Conservation (phyloP, 768 basidiomycete genomes). For the Phaeolepiota aurea region DNA sequence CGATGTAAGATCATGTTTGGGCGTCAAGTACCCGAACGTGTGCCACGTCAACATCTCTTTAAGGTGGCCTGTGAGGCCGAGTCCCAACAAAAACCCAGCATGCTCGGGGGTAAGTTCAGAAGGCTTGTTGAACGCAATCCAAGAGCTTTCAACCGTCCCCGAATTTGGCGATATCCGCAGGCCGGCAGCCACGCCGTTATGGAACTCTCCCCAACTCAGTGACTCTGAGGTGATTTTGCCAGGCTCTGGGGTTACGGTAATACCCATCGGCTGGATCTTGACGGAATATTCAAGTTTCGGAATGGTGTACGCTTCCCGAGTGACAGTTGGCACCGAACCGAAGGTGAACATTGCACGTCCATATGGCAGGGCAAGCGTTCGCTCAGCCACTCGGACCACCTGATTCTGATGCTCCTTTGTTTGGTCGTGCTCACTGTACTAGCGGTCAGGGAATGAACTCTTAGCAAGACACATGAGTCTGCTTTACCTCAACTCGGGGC, state of each 20-base stretch:
- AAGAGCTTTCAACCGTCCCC: constrained; percentile 78
- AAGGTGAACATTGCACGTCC: constrained; percentile 92
- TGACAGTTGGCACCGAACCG: constrained; percentile 68
- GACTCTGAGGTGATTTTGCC: constrained; percentile 70
- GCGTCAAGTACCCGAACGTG: constrained; percentile 90
- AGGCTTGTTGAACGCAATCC: constrained; percentile 95
- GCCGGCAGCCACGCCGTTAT: constrained; percentile 92
- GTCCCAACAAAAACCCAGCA: constrained; percentile 91
- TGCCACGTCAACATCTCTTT: constrained; percentile 90
- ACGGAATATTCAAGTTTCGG: constrained; percentile 75
- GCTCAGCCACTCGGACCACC: constrained; percentile 71
- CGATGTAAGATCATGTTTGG: constrained; percentile 92
- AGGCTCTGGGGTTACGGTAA: constrained; percentile 54
- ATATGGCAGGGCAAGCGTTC: constrained; percentile 84
- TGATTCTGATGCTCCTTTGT: constrained; percentile 79
- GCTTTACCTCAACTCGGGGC: constrained; percentile 51
- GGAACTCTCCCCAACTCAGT: constrained; percentile 91
- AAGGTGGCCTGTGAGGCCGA: constrained; percentile 89
- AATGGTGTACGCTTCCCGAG: constrained; percentile 69
- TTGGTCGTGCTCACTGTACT: constrained; percentile 78
- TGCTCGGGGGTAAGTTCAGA: constrained; percentile 86
- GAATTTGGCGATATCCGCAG: constrained; percentile 75
- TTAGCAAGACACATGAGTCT: no score
- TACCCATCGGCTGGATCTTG: constrained; percentile 65
- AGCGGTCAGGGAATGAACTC: no score